A percentile compares a stretch with the other conserved stretches of the same genome.
Evolutionary conservation across 2,329 filamentous ascomycete species (phyloP).

Genomic region (Fusarium torulosum): DNA sequence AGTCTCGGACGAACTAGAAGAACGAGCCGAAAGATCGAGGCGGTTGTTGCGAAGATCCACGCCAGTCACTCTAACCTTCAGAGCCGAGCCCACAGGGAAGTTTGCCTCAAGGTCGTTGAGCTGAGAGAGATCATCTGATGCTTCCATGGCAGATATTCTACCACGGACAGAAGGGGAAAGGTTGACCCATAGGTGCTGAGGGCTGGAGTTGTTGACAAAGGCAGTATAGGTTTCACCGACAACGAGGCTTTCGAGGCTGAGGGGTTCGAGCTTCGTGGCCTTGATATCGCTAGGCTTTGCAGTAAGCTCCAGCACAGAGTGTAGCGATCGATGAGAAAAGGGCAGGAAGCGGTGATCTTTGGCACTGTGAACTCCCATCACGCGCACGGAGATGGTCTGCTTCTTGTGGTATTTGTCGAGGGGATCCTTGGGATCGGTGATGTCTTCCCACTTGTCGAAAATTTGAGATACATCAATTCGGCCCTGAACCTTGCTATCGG

Average conservation of each 20-base stretch:
- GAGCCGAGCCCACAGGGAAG: slow-evolving; percentile 90
- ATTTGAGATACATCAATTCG: slow-evolving; percentile 92
- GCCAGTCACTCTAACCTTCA: slow-evolving; percentile 81
- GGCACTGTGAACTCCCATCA: slow-evolving; percentile 90
- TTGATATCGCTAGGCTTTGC: slow-evolving; percentile 78
- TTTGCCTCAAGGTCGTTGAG: slow-evolving; percentile 80
- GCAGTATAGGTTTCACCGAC: slow-evolving; percentile 79
- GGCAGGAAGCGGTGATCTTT: slow-evolving; percentile 92
- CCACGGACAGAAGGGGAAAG: slow-evolving; percentile 89
- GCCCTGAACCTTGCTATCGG: slow-evolving; percentile 80
- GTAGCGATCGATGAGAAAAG: slow-evolving; percentile 85
- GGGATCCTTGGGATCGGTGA: slow-evolving; percentile 84
- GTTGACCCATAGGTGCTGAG: slow-evolving; percentile 89
- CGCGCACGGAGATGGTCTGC: slow-evolving; percentile 77
- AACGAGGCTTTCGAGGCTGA: slow-evolving; percentile 80
- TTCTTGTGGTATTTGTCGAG: slow-evolving; percentile 78
- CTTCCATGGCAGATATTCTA: slow-evolving; percentile 83
- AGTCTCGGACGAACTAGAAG: slow-evolving; percentile 60
- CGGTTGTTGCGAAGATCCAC: slow-evolving; percentile 80
- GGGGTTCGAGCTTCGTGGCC: slow-evolving; percentile 57
- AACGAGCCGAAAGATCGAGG: slow-evolving; percentile 85
- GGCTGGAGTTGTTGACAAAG: slow-evolving; percentile 90
- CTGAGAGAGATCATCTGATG: slow-evolving; percentile 86
- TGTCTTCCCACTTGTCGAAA: slow-evolving; percentile 89
- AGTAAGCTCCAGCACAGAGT: slow-evolving; percentile 88